Evolutionary conservation across 2,329 filamentous ascomycete genomes (phyloP).

Genomic region (Chaetomium sp.): DNA sequence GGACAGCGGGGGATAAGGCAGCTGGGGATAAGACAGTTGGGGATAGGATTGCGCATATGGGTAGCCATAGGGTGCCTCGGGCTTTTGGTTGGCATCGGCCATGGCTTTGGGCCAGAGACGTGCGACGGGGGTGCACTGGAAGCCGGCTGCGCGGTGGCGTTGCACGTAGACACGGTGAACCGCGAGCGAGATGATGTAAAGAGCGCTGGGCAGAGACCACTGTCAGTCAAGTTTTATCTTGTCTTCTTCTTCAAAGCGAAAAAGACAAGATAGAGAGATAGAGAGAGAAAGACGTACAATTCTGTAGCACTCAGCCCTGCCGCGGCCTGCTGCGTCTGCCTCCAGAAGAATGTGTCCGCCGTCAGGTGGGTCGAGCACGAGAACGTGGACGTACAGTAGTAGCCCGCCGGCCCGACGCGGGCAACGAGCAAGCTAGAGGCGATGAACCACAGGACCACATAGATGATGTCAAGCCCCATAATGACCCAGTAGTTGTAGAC

Average conservation of each 20-base stretch:
- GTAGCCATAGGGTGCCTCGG: background rate
- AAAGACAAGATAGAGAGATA: background rate
- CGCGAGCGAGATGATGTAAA: constrained; percentile 36
- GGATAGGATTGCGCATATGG: background rate
- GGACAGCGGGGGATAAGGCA: background rate
- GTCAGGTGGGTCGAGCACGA: constrained; percentile 1
- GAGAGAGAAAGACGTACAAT: constrained; percentile 34
- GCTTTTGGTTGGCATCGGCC: constrained; percentile 3
- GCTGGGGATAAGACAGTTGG: background rate
- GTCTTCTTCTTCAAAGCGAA: background rate
- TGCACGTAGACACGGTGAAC: constrained; percentile 37
- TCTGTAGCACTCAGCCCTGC: constrained; percentile 36
- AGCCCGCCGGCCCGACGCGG: constrained; percentile 27
- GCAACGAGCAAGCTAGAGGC: constrained; percentile 38
- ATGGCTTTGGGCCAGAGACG: background rate
- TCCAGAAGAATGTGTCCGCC: background rate
- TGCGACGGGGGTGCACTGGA: constrained; percentile 32
- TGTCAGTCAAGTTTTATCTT: no score
- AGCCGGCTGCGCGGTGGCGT: constrained; percentile 39
- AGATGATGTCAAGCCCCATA: constrained; percentile 44
- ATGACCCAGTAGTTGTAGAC: constrained; percentile 50
- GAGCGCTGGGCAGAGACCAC: constrained; percentile 28
- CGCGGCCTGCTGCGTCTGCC: constrained; percentile 30
- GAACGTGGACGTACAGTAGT: background rate
- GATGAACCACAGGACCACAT: constrained; percentile 47